Percentiles rank a stretch among this genome's conserved stretches.
These are phyloP conservation scores for Debaryomyces subglobosus DNA, from an alignment of 1,139 yeast genomes.

Conservation along the genomic window DNA sequence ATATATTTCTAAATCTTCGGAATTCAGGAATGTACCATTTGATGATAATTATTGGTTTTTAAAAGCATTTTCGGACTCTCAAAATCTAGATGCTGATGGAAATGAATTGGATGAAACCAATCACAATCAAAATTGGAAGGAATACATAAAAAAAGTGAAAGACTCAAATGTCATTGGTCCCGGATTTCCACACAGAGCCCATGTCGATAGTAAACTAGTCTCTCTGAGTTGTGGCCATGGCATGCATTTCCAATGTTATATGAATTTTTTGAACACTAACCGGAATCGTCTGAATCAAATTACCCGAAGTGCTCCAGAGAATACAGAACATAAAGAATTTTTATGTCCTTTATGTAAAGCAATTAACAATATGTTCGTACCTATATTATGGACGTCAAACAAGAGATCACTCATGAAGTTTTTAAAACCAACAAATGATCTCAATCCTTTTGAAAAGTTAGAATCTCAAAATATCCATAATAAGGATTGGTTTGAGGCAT, in stretches of 20 bases:
- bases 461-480: conserved; percentile 21
- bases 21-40: conserved; percentile 66
- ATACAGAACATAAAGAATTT: conserved; percentile 69
- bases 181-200: conserved; percentile 55
- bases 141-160: conserved; percentile 38
- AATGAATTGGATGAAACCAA: conserved; percentile 24
- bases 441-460: conserved; percentile 21
- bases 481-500: conserved; percentile 31
- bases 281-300: conserved; percentile 67
- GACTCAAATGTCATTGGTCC: conserved; percentile 63
- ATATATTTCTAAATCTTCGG: conserved; percentile 60
- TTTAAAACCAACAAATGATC: neutral
- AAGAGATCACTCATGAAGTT: conserved; percentile 27
- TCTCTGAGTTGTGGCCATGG: conserved; percentile 93
- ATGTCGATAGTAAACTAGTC: conserved; percentile 52
- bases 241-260: conserved; percentile 81
- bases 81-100: conserved; percentile 51
- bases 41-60: conserved; percentile 66
- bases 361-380: conserved; percentile 80
- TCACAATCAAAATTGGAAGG: conserved; percentile 33
- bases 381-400: conserved; percentile 58
- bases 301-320: conserved; percentile 81
- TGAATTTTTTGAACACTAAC: conserved; percentile 59
- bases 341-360: conserved; percentile 92
- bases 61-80: conserved; percentile 60